Conservation (phyloP, 1,139 yeast genomes). For the Kurtzmaniella quercitrusa region DNA sequence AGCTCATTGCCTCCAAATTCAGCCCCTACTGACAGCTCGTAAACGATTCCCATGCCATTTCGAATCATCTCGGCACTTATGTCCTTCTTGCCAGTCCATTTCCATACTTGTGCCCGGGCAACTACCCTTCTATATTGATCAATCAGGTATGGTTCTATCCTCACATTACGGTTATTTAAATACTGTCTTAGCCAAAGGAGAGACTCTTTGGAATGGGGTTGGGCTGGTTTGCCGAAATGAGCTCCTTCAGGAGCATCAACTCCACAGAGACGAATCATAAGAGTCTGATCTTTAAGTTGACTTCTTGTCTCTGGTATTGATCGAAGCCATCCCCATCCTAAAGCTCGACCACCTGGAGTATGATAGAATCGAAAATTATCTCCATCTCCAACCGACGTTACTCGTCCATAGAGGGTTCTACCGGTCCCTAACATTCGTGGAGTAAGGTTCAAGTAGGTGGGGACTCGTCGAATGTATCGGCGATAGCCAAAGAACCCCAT, state of each 20-base stretch:
- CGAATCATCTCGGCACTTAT: conserved; percentile 84
- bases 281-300: conserved; percentile 52
- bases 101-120: conserved; percentile 72
- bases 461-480: conserved; percentile 31
- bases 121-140: conserved; percentile 93
- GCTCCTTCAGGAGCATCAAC: conserved; percentile 98
- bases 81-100: conserved; percentile 70
- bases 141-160: conserved; percentile 70
- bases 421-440: conserved; percentile 32
- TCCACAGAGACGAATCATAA: conserved; percentile 77
- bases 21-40: conserved; percentile 76
- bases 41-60: conserved; percentile 80
- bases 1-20: conserved; percentile 79
- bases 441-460: conserved; percentile 36
- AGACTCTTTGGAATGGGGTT: conserved; percentile 84
- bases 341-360: conserved; percentile 82
- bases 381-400: conserved; percentile 94
- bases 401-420: conserved; percentile 60
- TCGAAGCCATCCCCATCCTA: conserved; percentile 95
- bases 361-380: conserved; percentile 91
- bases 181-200: conserved; percentile 66
- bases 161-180: conserved; percentile 60
- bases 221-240: conserved; percentile 93
- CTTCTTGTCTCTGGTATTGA: conserved; percentile 37
- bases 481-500: conserved; percentile 29